phyloP scores from a whole-genome alignment of 176 grass and related monocot genomes.

The Carex myosuroides region DNA sequence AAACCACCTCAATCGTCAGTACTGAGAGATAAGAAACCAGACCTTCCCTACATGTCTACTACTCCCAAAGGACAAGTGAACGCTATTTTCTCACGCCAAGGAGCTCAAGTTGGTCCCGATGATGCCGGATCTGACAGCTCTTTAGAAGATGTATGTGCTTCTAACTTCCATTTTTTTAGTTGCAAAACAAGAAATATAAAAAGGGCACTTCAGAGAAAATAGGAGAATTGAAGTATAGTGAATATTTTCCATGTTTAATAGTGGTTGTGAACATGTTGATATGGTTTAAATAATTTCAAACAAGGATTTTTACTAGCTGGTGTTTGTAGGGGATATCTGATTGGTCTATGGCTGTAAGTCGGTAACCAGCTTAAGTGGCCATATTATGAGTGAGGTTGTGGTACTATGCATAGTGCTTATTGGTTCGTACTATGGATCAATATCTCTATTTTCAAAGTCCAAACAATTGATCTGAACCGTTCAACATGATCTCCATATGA shows the following conservation, averaged over 20 bases:
- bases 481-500: too few relatives aligned
- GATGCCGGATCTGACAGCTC: slow-evolving; percentile 39
- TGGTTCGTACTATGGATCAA: too few relatives aligned
- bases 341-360: neutral
- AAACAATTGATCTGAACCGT: too few relatives aligned
- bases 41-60: slow-evolving; percentile 43
- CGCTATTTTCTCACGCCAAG: slow-evolving; percentile 36
- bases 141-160: slow-evolving; percentile 73
- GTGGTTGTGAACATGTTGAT: neutral
- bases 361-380: neutral
- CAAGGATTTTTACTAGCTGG: neutral
- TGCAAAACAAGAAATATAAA: neutral
- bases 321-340: slow-evolving; percentile 1
- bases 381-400: neutral
- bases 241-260: neutral
- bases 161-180: slow-evolving; percentile 21
- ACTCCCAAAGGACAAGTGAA: slow-evolving; percentile 50
- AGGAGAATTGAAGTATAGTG: neutral
- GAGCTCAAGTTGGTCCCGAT: slow-evolving; percentile 28
- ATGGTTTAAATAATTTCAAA: neutral
- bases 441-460: too few relatives aligned
- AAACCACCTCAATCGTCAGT: slow-evolving; percentile 29
- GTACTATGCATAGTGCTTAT: too few relatives aligned
- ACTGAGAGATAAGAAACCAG: slow-evolving; percentile 43
- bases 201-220: neutral